These are phyloP conservation scores for Leccinum broughii DNA, from an alignment of 768 basidiomycete genomes.

Conservation along the genomic window DNA sequence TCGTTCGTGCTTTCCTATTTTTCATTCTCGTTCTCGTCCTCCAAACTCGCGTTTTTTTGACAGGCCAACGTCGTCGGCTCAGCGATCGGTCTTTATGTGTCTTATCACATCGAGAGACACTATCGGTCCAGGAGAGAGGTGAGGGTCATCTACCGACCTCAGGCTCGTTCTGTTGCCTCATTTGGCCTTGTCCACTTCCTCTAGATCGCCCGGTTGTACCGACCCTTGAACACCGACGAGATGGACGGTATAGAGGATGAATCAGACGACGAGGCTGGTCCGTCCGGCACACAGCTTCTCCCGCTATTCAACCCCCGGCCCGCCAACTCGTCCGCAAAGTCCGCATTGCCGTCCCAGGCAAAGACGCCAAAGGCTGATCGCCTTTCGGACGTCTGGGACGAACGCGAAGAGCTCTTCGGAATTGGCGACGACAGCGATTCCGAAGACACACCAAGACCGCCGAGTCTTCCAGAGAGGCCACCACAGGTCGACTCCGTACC, in stretches of 20 bases:
- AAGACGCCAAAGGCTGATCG: slow-evolving; percentile 35
- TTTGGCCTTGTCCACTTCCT: not conserved
- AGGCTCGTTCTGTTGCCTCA: not conserved
- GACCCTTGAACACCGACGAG: slow-evolving; percentile 58
- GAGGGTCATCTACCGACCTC: slow-evolving; percentile 8
- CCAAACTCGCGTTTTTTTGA: slow-evolving; percentile 6
- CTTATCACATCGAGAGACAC: slow-evolving; percentile 71
- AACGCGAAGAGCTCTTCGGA: slow-evolving; percentile 72
- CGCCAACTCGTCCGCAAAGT: slow-evolving; percentile 17
- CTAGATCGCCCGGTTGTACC: slow-evolving; percentile 78
- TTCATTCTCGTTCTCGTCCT: not conserved
- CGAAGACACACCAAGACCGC: slow-evolving; percentile 37
- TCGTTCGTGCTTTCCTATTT: slow-evolving; percentile 43
- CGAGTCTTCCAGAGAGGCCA: slow-evolving; percentile 2
- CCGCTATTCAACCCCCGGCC: slow-evolving; percentile 43
- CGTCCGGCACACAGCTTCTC: slow-evolving; percentile 54
- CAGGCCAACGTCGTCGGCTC: slow-evolving; percentile 83
- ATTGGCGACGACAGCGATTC: slow-evolving; percentile 65
- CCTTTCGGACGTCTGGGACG: slow-evolving; percentile 72
- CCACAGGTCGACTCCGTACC: slow-evolving; percentile 21
- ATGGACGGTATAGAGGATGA: slow-evolving; percentile 53
- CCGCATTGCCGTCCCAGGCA: slow-evolving; percentile 28
- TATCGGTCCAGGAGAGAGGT: slow-evolving; percentile 82
- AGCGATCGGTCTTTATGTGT: slow-evolving; percentile 60
- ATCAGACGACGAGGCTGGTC: slow-evolving; percentile 43